phyloP scores from a whole-genome alignment of 2,329 filamentous ascomycete genomes.

The Aspergillus glaucus region DNA sequence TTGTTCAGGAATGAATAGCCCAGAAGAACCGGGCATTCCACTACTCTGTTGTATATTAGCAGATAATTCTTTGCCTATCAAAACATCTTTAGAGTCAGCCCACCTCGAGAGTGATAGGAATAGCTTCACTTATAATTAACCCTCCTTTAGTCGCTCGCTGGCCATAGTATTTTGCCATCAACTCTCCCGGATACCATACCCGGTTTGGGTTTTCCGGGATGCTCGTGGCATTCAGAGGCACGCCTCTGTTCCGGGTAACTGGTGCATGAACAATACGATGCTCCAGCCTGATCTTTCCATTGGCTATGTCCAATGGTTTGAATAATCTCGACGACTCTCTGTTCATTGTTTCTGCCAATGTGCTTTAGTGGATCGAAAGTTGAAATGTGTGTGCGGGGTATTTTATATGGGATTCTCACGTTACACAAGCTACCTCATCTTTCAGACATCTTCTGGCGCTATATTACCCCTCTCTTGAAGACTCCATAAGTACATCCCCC shows the following conservation, averaged over 20 bases:
- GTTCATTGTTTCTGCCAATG: background rate
- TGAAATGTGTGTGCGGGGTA: background rate
- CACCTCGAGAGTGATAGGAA: conserved; percentile 36
- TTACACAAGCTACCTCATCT: background rate
- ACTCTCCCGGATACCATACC: conserved; percentile 44
- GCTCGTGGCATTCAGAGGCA: conserved; percentile 37
- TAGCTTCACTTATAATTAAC: conserved; percentile 33
- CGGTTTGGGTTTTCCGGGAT: conserved; percentile 44
- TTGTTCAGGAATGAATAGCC: conserved; percentile 34
- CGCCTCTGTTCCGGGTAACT: conserved; percentile 50
- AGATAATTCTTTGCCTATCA: background rate
- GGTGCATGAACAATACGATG: conserved; percentile 50
- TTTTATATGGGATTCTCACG: background rate
- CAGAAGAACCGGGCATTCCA: conserved; percentile 32
- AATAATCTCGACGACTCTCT: conserved; percentile 18
- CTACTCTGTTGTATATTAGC: conserved; percentile 22
- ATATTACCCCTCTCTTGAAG: background rate
- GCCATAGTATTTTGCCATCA: conserved; percentile 35
- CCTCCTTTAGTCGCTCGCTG: conserved; percentile 34
- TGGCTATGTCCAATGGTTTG: conserved; percentile 38
- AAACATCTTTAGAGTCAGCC: conserved; percentile 19
- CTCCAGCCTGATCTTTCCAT: conserved; percentile 44
- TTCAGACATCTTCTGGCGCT: background rate
- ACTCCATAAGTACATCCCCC: background rate
- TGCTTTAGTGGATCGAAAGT: background rate